Evolutionary conservation across 176 grass and related monocot genomes (phyloP), one percentile per base, ranked within the genome.

Genomic region (Saccharum officinarum): DNA sequence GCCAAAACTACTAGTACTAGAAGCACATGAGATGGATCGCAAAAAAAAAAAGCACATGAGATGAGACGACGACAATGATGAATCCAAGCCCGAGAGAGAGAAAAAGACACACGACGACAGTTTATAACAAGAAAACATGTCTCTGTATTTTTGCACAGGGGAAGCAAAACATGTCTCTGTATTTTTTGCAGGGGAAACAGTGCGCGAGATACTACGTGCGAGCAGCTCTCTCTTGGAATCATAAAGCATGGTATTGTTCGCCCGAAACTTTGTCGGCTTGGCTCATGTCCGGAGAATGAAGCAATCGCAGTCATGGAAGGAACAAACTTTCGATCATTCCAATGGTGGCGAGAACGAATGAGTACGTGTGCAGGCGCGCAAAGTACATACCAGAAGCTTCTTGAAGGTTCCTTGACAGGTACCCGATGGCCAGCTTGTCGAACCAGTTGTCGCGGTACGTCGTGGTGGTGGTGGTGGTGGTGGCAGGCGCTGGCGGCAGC

Each of bases 371-470:
- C 11, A 46, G 15, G 26, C 7, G 67, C 25, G 42, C 14, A 68
- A 11, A 17, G 69, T 59, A 49, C 72, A 44, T 82, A 98, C 93
- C 97, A 18, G 91, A 86, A 25, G 91, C 89, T 36, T 87, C 73
- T 85, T 97, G 92, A 77, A 99, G 78, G 73, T 90, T 89, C 73
- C 69, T 33, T 1, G 94, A 96, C 17, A 99, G 77, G 91, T 94
- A 89, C 8, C 11, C 88, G 44, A 99, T 99, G 22, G 94, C 97
- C 16, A 99, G 75, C 67, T 73, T 92, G 75, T 99, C 90, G 78
- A 97, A 88, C 92, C 97, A 99, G 82, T 62, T 92, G 86, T 99
- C 97, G 11, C 22, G n/a, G 82, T 99, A 92, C 80, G 62, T n/a
- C n/a, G n/a, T n/a, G n/a, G n/a, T 82, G 15, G 80, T 83, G 10